Base-by-base conservation (phyloP, 1,284 basidiomycete species). In the Ustanciosporium gigantosporum region DNA sequence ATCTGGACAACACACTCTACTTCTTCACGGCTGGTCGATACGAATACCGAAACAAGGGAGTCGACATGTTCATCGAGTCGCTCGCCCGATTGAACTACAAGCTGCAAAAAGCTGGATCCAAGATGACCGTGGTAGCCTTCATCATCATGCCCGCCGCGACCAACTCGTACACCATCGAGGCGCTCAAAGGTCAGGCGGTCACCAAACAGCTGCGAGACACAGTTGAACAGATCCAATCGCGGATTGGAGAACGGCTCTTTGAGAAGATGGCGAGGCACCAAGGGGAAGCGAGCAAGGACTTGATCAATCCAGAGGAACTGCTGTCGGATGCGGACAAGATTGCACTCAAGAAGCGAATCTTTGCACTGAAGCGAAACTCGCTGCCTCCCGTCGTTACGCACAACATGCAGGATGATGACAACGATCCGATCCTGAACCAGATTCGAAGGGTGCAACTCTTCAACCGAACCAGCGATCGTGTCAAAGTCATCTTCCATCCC, bases 11-110 rank as follows among this genome's bases (percentile, higher is more conserved):
- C 80, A 97, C 93, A 2, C 83, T 98, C 57, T 98, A 98, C 81
- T 87, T 96, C 84, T 98, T 98, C 82, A 97, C 91, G 14, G 94
- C 94, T n/a, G 94, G 94, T 37, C 86, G 94, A 39, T 98, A 98
- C 80, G 94, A 98, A 80, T 97, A 95, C 80, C 85, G 94, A 36
- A 98, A 98, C 83, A 98, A 98, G 83, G 94, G 94, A 68, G 91
- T 96, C 34, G 94, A 98, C 79, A 95, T 98, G 92, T 98, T 96
- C 79, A 93, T 98, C 73, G 94, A 98, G 81, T 86, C 89, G 22
- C 85, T 98, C 47, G 93, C 94, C 23, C 67, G 74, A 36, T 64
- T 69, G 56, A 97, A 97, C 80, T 86, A 88, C 79, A 87, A 86
- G 23, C 83, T 97, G 31, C 88, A 95, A 80, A 86, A 89, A 78